Conservation (phyloP, 768 basidiomycete species). For the Suillus luteus region DNA sequence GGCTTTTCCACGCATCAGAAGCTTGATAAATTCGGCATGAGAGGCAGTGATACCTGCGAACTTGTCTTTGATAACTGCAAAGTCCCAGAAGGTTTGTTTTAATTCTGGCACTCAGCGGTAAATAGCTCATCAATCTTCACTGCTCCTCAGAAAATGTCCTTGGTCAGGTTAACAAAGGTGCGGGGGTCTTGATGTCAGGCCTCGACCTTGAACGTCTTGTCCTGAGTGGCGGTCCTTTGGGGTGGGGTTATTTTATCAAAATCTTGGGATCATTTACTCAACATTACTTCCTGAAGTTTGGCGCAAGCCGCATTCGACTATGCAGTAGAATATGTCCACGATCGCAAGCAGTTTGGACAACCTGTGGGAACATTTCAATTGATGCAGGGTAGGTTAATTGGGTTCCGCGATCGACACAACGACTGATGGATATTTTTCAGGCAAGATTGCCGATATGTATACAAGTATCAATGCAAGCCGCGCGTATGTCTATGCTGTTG, state of each 20-base stretch:
- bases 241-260: constrained; percentile 44
- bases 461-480: constrained; percentile 88
- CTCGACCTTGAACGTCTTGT: constrained; percentile 92
- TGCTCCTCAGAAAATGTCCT: constrained; percentile 71
- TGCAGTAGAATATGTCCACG: constrained; percentile 88
- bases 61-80: constrained; percentile 89
- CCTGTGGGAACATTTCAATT: constrained; percentile 90
- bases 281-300: constrained; percentile 46
- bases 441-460: constrained; percentile 92
- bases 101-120: neutral
- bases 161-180: constrained; percentile 78
- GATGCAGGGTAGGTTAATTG: constrained; percentile 78
- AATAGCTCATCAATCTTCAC: constrained; percentile 3
- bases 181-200: constrained; percentile 90
- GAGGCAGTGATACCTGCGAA: constrained; percentile 94
- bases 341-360: constrained; percentile 88
- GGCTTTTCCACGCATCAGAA: constrained; percentile 92
- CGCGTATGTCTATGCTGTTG: constrained; percentile 92
- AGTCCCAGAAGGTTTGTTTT: constrained; percentile 76
- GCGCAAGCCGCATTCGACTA: constrained; percentile 95
- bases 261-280: constrained; percentile 11
- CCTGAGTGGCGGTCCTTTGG: constrained; percentile 88
- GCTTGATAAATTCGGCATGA: constrained; percentile 95
- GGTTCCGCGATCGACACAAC: neutral
- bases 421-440: constrained; percentile 36